phyloP scores from a whole-genome alignment of 208 protist genomes.

The Leishmania gerbilli region DNA sequence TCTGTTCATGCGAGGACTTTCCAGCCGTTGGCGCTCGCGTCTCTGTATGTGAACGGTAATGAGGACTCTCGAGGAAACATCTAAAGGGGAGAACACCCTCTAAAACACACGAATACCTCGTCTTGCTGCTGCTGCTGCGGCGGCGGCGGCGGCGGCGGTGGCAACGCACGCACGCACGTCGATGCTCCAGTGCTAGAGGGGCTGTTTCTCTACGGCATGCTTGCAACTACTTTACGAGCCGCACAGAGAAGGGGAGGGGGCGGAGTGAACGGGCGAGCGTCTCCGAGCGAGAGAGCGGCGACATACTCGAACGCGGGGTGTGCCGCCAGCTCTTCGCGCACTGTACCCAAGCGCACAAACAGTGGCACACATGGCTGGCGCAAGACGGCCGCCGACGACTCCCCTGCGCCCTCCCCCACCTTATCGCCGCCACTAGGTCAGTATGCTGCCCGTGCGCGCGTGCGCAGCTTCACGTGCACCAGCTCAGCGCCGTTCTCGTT shows the following conservation, averaged over 20 bases:
- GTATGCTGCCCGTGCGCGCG: neutral
- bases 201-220: neutral
- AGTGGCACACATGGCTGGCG: neutral
- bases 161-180: neutral
- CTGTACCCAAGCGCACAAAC: neutral
- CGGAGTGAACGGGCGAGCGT: too few species aligned
- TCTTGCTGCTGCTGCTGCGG: neutral
- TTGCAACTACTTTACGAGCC: neutral
- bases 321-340: neutral
- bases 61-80: too few species aligned
- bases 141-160: neutral
- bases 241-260: neutral
- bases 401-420: neutral
- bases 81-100: too few species aligned
- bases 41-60: too few species aligned
- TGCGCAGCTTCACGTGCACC: slow-evolving; percentile 23
- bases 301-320: neutral
- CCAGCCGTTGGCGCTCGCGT: too few species aligned
- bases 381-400: neutral
- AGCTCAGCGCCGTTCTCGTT: slow-evolving; percentile 21
- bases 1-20: too few species aligned
- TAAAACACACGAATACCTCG: too few species aligned
- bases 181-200: neutral
- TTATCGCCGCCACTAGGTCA: neutral
- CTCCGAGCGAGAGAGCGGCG: too few species aligned